A percentile compares a stretch with the other conserved stretches of the same genome.
Evolutionary conservation across 23 red algal species (phyloP).

Genomic region (Gracilariopsis chorda): DNA sequence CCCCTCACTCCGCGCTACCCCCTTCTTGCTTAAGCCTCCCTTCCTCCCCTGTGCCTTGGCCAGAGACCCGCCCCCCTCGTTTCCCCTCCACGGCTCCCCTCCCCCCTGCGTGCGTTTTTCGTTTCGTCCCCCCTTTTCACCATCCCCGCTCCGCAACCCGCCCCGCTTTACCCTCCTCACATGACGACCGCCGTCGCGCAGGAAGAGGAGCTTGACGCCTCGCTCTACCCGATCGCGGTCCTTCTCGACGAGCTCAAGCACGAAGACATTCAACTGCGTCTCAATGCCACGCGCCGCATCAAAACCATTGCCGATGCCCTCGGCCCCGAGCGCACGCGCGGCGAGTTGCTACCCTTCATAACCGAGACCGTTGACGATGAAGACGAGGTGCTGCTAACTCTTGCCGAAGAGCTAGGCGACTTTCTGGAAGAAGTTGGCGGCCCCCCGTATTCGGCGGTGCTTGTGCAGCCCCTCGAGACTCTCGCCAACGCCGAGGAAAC

Average conservation of each 20-base stretch:
- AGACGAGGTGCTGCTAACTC: slow-evolving; percentile 94
- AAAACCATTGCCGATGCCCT: slow-evolving; percentile 86
- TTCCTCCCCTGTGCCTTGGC: not conserved
- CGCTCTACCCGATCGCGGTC: slow-evolving; percentile 84
- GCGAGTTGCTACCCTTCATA: slow-evolving; percentile 96
- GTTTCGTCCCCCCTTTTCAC: not conserved
- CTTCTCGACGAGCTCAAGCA: slow-evolving; percentile 94
- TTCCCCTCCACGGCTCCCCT: not conserved
- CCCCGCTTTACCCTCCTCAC: not conserved
- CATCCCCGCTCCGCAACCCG: not conserved
- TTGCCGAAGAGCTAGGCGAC: slow-evolving; percentile 86
- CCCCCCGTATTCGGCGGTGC: slow-evolving; percentile 48
- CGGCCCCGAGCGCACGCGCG: slow-evolving; percentile 90
- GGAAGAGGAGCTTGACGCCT: slow-evolving; percentile 69
- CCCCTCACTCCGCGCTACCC: not conserved
- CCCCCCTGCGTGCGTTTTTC: not conserved
- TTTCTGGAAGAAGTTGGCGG: slow-evolving; percentile 92
- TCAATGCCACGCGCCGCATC: slow-evolving; percentile 85
- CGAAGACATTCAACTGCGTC: slow-evolving; percentile 87
- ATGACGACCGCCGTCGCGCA: slow-evolving; percentile 29
- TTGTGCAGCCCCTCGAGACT: slow-evolving; percentile 87
- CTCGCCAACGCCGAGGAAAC: slow-evolving; percentile 93
- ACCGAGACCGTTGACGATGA: slow-evolving; percentile 97
- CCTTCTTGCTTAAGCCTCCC: not conserved
- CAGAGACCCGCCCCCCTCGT: not conserved